These are phyloP conservation scores for Globisporangium mamillatum DNA, from an alignment of 352 stramenopile species.

Conservation along the genomic window DNA sequence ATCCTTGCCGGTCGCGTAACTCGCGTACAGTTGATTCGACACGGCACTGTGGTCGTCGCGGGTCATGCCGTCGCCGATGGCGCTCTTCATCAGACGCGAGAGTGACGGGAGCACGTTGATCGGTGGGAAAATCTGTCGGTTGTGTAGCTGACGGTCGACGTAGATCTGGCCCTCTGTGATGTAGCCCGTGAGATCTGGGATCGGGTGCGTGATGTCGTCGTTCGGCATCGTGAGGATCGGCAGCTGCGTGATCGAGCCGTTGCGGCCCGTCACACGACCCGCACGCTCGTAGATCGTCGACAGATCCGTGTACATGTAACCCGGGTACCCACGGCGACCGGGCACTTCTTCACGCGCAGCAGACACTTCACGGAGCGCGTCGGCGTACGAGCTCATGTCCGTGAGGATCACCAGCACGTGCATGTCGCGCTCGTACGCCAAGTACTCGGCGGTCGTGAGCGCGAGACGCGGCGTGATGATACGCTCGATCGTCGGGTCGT, in stretches of 20 bases:
- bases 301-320: constrained; percentile 99
- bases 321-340: constrained; percentile 97
- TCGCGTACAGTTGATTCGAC: constrained; percentile 97
- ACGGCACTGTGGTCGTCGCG: constrained; percentile 97
- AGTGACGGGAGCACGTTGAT: constrained; percentile 99
- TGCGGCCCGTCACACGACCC: constrained; percentile 95
- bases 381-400: constrained; percentile 99
- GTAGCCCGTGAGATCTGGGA: constrained; percentile 99
- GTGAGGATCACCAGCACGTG: constrained; percentile 99
- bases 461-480: constrained; percentile 99
- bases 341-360: constrained; percentile 95
- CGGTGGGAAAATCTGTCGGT: constrained; percentile 98
- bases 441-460: constrained; percentile 98
- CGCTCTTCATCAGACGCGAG: constrained; percentile 99
- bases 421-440: constrained; percentile 99
- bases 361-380: constrained; percentile 96
- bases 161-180: constrained; percentile 99
- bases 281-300: constrained; percentile 99
- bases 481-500: constrained; percentile 99
- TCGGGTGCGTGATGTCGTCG: constrained; percentile 99
- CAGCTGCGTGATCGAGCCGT: constrained; percentile 99
- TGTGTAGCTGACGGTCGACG: constrained; percentile 97
- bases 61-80: constrained; percentile 99
- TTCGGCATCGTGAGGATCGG: constrained; percentile 99
- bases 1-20: constrained; percentile 94